Evolutionary conservation across 331 rosid genomes (phyloP).

Genomic region (Malus hybrid): DNA sequence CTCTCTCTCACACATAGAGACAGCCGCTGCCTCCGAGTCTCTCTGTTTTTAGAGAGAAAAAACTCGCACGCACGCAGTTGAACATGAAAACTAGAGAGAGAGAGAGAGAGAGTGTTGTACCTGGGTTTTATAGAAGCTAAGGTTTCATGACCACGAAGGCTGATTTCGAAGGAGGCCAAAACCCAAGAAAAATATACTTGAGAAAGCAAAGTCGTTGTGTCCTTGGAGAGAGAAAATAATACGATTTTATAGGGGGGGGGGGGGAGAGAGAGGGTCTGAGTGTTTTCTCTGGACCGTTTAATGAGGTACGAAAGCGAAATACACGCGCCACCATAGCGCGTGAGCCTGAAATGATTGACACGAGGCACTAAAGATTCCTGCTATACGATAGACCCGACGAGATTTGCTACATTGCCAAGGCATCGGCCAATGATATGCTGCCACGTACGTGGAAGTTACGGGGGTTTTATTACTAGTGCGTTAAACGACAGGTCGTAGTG

Average conservation of each 20-base stretch:
- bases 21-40: neutral
- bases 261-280: neutral
- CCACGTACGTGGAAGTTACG: neutral
- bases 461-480: neutral
- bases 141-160: constrained; percentile 57
- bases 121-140: constrained; percentile 40
- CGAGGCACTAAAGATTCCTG: constrained; percentile 44
- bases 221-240: constrained; percentile 3
- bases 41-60: constrained; percentile 3
- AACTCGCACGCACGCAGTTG: constrained; percentile 3
- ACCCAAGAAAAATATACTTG: constrained; percentile 1
- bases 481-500: neutral
- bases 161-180: constrained; percentile 36
- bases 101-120: constrained; percentile 18
- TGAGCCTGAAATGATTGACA: constrained; percentile 10
- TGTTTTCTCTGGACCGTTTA: constrained; percentile 20
- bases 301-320: neutral
- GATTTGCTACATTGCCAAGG: neutral
- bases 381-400: neutral
- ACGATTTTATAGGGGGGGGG: neutral
- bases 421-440: neutral
- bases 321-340: constrained; percentile 35
- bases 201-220: constrained; percentile 23
- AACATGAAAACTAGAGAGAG: constrained; percentile 1
- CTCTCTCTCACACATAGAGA: neutral